Evolutionary conservation across 176 grass and related monocot genomes (phyloP), one percentile per base, ranked within the genome.

Genomic region (Cenchrus americanus): DNA sequence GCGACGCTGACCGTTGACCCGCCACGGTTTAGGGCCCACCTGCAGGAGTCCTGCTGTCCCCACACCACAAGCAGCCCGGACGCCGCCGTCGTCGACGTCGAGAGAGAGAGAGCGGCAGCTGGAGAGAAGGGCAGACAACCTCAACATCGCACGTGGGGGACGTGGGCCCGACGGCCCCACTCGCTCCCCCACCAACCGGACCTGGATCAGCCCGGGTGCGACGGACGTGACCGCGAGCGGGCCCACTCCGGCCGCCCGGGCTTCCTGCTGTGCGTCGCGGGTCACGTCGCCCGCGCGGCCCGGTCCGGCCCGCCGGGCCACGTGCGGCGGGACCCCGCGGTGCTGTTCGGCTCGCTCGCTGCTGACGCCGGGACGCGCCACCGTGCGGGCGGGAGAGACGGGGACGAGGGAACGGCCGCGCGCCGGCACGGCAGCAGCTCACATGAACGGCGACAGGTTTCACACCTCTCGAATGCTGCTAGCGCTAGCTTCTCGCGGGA

Each of bases 111-210:
- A 34, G 59, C 53, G 62, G 53, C 60, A 14, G 43, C 24, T 10
- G 30, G 10, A 9, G 5, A 49, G 14, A 3, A n/a, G 15, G 9
- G 59, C 32, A 47, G 76, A 76, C 87, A 89, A 77, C 8, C 76
- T 85, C 82, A 22, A 75, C 82, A 85, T 76, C 86, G 85, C 90
- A 86, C 90, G 93, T 92, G 90, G 80, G 68, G 62, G 7, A 42
- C 85, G 79, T 50, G 92, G 85, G 73, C 44, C 79, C 82, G 7
- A 60, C 48, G 87, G 81, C 43, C 76, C 82, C 87, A 4, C 7
- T 18, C 21, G 22, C 67, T 32, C 60, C 80, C 84, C 75, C 69
- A 76, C 80, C 89, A 59, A 84, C 89, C 89, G 69, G 80, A 84
- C 84, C 85, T 76, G 61, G 68, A 83, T 79, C 88, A 62, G 40